Conservation (phyloP, 1,284 basidiomycete genomes). For the Cerrena zonata region DNA sequence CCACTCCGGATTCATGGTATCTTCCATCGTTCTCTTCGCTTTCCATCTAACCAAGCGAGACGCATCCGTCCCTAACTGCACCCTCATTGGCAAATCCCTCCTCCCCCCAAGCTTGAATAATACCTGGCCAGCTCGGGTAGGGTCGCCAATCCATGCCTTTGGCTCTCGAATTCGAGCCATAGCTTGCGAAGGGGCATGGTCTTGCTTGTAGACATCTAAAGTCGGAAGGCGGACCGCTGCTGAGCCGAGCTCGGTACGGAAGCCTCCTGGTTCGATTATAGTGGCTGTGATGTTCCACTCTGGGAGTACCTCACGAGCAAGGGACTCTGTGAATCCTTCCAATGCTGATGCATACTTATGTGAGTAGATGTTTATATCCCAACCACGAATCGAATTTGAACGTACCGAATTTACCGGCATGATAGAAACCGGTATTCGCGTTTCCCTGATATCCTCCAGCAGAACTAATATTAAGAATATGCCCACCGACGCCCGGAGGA, state of each 20-base stretch:
- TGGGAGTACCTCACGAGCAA: slow-evolving; percentile 24
- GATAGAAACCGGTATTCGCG: slow-evolving; percentile 28
- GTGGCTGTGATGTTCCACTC: slow-evolving; percentile 25
- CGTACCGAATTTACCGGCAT: slow-evolving; percentile 33
- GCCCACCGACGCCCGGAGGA: not conserved
- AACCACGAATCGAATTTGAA: not conserved
- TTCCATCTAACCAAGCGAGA: slow-evolving; percentile 21
- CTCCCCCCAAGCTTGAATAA: slow-evolving; percentile 15
- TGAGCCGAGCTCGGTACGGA: slow-evolving; percentile 25
- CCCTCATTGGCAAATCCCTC: slow-evolving; percentile 25
- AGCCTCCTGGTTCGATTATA: slow-evolving; percentile 33
- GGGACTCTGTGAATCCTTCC: slow-evolving; percentile 31
- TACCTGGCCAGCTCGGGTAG: slow-evolving; percentile 13
- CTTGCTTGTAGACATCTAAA: slow-evolving; percentile 15
- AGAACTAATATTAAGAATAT: not conserved
- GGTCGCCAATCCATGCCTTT: slow-evolving; percentile 14
- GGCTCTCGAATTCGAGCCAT: slow-evolving; percentile 2
- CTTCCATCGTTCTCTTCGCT: slow-evolving; percentile 25
- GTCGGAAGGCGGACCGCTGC: slow-evolving; percentile 9
- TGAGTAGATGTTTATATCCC: not conserved
- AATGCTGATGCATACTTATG: slow-evolving; percentile 21
- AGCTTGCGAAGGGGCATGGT: slow-evolving; percentile 8
- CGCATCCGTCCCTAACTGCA: slow-evolving; percentile 29
- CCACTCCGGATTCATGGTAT: slow-evolving; percentile 20
- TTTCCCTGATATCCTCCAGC: slow-evolving; percentile 21